phyloP scores from a whole-genome alignment of 768 basidiomycete species.

The Suillus weaverae region DNA sequence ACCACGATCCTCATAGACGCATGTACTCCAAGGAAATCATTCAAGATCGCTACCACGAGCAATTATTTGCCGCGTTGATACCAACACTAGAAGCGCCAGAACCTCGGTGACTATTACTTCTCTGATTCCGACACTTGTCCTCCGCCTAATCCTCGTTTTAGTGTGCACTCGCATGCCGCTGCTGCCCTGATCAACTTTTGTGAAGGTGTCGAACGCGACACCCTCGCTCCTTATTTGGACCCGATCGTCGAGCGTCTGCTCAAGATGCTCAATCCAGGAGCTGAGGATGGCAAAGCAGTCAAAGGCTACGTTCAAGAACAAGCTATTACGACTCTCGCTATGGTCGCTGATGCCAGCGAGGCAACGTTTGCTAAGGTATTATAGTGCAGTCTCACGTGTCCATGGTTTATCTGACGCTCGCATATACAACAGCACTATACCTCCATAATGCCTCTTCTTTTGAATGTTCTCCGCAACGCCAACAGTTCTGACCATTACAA shows the following conservation, averaged over 20 bases:
- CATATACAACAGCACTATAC: slow-evolving; percentile 57
- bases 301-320: slow-evolving; percentile 82
- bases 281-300: slow-evolving; percentile 40
- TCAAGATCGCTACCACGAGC: slow-evolving; percentile 67
- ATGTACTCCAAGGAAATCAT: slow-evolving; percentile 62
- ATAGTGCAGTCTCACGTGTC: slow-evolving; percentile 6
- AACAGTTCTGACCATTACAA: slow-evolving; percentile 65
- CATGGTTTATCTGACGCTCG: slow-evolving; percentile 8
- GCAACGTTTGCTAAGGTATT: slow-evolving; percentile 69
- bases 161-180: slow-evolving; percentile 85
- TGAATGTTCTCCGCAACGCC: slow-evolving; percentile 74
- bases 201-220: slow-evolving; percentile 76
- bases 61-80: slow-evolving; percentile 70
- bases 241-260: slow-evolving; percentile 65
- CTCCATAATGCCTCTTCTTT: slow-evolving; percentile 76
- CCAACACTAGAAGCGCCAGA: slow-evolving; percentile 75
- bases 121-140: neutral
- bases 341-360: slow-evolving; percentile 87
- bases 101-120: slow-evolving; percentile 47
- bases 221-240: slow-evolving; percentile 75
- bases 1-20: neutral
- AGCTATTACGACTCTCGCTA: slow-evolving; percentile 83
- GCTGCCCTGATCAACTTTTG: slow-evolving; percentile 91
- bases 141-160: slow-evolving; percentile 27
- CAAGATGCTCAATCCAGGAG: slow-evolving; percentile 58